Conservation (phyloP, 495 filamentous ascomycete genomes). For the Mycothermus thermophilus region DNA sequence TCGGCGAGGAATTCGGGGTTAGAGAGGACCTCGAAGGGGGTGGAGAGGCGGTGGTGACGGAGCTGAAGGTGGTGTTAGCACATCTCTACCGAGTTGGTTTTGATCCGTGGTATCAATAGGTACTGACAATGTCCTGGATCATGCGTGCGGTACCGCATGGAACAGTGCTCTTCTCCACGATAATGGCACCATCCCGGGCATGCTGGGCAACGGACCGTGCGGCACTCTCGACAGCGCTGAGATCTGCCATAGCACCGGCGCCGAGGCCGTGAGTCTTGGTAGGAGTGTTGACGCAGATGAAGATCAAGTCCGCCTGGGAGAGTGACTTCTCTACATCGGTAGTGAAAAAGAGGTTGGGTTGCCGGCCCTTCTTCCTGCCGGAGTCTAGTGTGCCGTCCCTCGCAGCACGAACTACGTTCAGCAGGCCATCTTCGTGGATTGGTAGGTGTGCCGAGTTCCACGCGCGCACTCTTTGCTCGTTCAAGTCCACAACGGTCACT, state of each 20-base stretch:
- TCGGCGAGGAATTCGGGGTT: slow-evolving; percentile 79
- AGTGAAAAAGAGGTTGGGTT: slow-evolving; percentile 59
- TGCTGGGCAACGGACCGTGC: slow-evolving; percentile 51
- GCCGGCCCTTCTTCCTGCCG: slow-evolving; percentile 20
- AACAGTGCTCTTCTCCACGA: slow-evolving; percentile 78
- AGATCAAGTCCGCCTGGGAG: slow-evolving; percentile 55
- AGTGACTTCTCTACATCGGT: slow-evolving; percentile 48
- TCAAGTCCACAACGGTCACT: slow-evolving; percentile 61
- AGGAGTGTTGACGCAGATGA: slow-evolving; percentile 72
- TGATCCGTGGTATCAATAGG: no score
- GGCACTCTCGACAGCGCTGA: slow-evolving; percentile 59
- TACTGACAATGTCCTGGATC: slow-evolving; percentile 49
- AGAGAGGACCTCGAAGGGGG: slow-evolving; percentile 61
- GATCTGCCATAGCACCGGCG: slow-evolving; percentile 56
- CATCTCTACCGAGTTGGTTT: no score
- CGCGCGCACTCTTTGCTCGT: slow-evolving; percentile 45
- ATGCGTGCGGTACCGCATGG: slow-evolving; percentile 63
- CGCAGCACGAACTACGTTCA: slow-evolving; percentile 49
- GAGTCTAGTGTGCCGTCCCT: slow-evolving; percentile 39
- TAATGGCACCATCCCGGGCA: slow-evolving; percentile 52
- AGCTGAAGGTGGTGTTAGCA: no score
- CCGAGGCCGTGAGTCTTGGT: slow-evolving; percentile 61
- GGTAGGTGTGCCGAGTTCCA: slow-evolving; percentile 66
- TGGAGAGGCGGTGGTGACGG: slow-evolving; percentile 37
- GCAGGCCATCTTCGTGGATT: slow-evolving; percentile 62